Conservation (phyloP, 176 grass and related monocot genomes). For the Ensete ventricosum region DNA sequence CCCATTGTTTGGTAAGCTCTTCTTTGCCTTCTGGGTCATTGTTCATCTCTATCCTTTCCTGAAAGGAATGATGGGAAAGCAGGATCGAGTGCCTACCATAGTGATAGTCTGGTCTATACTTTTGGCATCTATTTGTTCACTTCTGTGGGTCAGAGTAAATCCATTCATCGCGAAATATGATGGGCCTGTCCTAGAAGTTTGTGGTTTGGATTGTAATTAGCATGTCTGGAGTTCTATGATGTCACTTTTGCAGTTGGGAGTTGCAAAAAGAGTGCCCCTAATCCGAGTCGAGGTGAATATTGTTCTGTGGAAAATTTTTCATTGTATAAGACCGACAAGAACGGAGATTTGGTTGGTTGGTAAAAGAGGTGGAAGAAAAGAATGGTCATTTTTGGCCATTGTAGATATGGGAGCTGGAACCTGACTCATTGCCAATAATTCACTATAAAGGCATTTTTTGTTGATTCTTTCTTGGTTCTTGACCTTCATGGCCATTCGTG, state of each 20-base stretch:
- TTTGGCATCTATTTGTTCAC: constrained; percentile 36
- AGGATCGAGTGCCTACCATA: constrained; percentile 38
- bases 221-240: neutral
- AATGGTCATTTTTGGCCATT: too few relatives aligned
- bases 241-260: neutral
- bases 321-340: too few relatives aligned
- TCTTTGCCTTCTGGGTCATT: constrained; percentile 44
- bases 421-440: too few relatives aligned
- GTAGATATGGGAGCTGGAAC: too few relatives aligned
- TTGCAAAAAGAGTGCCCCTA: neutral
- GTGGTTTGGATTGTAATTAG: constrained; percentile 38
- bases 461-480: too few relatives aligned
- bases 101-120: constrained; percentile 40
- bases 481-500: too few relatives aligned
- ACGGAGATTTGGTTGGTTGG: too few relatives aligned
- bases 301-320: too few relatives aligned
- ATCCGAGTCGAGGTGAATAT: neutral
- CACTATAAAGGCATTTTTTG: too few relatives aligned
- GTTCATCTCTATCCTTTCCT: constrained; percentile 44
- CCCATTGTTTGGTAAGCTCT: constrained; percentile 34
- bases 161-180: constrained; percentile 34
- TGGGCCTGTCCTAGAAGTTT: constrained; percentile 35
- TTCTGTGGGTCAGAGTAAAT: constrained; percentile 43
- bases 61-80: constrained; percentile 43
- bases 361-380: too few relatives aligned